phyloP scores from a whole-genome alignment of 352 stramenopile species.

The Nothophytophthora sp. region DNA sequence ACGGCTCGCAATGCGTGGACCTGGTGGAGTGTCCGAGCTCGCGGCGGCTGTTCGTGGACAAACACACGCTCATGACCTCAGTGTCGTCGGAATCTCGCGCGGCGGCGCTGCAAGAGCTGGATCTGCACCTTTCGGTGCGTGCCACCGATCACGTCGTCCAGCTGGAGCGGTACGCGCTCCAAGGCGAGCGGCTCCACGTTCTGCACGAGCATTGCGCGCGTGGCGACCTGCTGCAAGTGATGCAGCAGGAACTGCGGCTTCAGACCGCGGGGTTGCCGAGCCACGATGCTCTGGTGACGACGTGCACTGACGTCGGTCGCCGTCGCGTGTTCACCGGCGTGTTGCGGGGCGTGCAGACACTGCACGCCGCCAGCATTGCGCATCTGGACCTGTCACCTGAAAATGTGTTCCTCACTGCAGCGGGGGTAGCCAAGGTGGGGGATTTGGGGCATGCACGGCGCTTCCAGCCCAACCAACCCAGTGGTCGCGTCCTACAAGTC shows the following conservation, averaged over 20 bases:
- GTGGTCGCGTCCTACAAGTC: conserved; percentile 25
- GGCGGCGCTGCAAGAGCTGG: conserved; percentile 65
- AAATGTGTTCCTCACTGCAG: conserved; percentile 92
- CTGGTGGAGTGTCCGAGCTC: conserved; percentile 39
- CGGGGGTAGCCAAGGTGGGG: conserved; percentile 78
- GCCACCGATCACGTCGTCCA: conserved; percentile 43
- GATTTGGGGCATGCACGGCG: conserved; percentile 89
- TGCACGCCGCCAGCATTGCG: conserved; percentile 86
- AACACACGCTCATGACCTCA: conserved; percentile 52
- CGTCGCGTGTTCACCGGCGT: conserved; percentile 65
- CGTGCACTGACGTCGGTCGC: conserved; percentile 36
- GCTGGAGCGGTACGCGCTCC: conserved; percentile 45
- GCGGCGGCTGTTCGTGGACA: conserved; percentile 48
- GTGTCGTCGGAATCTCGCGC: conserved; percentile 13
- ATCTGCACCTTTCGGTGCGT: conserved; percentile 57
- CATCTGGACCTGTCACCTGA: conserved; percentile 96
- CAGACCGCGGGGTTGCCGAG: conserved; percentile 34
- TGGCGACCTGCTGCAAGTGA: conserved; percentile 61
- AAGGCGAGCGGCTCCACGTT: conserved; percentile 58
- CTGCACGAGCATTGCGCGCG: conserved; percentile 66
- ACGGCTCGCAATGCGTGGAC: conserved; percentile 53
- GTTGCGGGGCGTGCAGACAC: conserved; percentile 81
- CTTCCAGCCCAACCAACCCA: conserved; percentile 24
- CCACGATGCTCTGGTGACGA: conserved; percentile 29
- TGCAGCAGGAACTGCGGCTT: conserved; percentile 49